These are phyloP conservation scores for Fomitopsis serialis DNA, from an alignment of 768 basidiomycete species.

Conservation along the genomic window DNA sequence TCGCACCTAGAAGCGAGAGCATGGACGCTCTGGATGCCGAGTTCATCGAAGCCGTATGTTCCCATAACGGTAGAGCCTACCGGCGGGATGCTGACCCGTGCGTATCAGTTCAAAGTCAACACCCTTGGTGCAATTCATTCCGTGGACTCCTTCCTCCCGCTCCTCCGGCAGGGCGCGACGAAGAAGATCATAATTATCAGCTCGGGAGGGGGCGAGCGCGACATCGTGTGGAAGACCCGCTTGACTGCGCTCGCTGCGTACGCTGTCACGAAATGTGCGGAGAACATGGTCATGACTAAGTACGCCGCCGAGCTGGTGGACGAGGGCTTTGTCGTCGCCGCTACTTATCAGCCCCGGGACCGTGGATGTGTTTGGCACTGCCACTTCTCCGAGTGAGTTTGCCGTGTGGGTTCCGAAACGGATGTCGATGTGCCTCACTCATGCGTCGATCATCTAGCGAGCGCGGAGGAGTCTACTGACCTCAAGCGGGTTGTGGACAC, in stretches of 20 bases:
- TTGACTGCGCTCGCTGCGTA: constrained; percentile 20
- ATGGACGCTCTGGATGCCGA: constrained; percentile 10
- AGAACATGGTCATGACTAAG: constrained; percentile 32
- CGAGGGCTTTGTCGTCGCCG: too few relatives aligned
- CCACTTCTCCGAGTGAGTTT: too few relatives aligned
- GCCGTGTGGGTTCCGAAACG: too few relatives aligned
- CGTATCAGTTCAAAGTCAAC: constrained; percentile 27
- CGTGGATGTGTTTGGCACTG: too few relatives aligned
- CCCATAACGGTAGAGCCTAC: neutral
- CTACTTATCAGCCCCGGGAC: too few relatives aligned
- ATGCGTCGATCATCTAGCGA: too few relatives aligned
- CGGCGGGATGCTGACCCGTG: too few relatives aligned
- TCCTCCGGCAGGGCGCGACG: constrained; percentile 24
- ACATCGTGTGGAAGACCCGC: constrained; percentile 15
- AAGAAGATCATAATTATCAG: constrained; percentile 31
- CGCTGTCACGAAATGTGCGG: constrained; percentile 31
- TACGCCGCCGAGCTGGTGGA: too few relatives aligned
- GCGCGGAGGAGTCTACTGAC: too few relatives aligned
- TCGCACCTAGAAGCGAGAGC: neutral
- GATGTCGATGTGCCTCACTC: too few relatives aligned
- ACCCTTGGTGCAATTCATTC: constrained; percentile 30
- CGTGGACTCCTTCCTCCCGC: constrained; percentile 33
- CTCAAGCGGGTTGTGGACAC: too few relatives aligned
- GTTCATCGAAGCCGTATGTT: constrained; percentile 8
- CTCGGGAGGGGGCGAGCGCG: constrained; percentile 24